phyloP scores from a whole-genome alignment of 2,329 filamentous ascomycete genomes.

The Amauroascus niger region DNA sequence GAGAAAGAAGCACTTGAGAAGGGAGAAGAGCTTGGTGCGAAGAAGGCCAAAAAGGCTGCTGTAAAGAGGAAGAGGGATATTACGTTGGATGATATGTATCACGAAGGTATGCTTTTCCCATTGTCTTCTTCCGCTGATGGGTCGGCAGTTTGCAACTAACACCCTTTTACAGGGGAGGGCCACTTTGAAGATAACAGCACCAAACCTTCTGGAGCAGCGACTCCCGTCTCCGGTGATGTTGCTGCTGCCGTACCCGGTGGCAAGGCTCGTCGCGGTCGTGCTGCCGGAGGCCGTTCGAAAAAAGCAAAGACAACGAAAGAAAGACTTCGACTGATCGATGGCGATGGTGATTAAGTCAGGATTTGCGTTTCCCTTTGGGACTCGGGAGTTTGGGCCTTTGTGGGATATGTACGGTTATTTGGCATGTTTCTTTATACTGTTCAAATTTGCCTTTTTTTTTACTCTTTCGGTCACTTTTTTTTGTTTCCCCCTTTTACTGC shows the following conservation, averaged over 20 bases:
- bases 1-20: slow-evolving; percentile 72
- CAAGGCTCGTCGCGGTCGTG: slow-evolving; percentile 44
- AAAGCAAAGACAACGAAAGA: slow-evolving; percentile 52
- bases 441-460: not conserved
- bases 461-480: not conserved
- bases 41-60: slow-evolving; percentile 50
- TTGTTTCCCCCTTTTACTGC: not conserved
- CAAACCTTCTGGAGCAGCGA: slow-evolving; percentile 77
- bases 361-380: not conserved
- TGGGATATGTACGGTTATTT: not conserved
- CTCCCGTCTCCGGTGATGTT: slow-evolving; percentile 52
- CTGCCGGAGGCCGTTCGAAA: slow-evolving; percentile 48
- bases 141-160: not conserved
- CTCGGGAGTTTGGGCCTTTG: not conserved
- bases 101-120: slow-evolving; percentile 66
- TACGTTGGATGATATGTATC: slow-evolving; percentile 91
- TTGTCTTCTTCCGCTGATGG: slow-evolving; percentile 4
- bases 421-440: not conserved
- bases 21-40: slow-evolving; percentile 44
- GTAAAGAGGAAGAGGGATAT: slow-evolving; percentile 52
- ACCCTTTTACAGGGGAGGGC: slow-evolving; percentile 62
- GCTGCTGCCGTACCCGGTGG: slow-evolving; percentile 41
- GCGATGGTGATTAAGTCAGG: slow-evolving; percentile 14
- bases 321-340: slow-evolving; percentile 22
- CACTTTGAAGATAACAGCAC: slow-evolving; percentile 81